Percentiles rank a stretch among this genome's conserved stretches.
phyloP scores from a whole-genome alignment of 2,329 filamentous ascomycete genomes.

The Taxawa tesnikishii region DNA sequence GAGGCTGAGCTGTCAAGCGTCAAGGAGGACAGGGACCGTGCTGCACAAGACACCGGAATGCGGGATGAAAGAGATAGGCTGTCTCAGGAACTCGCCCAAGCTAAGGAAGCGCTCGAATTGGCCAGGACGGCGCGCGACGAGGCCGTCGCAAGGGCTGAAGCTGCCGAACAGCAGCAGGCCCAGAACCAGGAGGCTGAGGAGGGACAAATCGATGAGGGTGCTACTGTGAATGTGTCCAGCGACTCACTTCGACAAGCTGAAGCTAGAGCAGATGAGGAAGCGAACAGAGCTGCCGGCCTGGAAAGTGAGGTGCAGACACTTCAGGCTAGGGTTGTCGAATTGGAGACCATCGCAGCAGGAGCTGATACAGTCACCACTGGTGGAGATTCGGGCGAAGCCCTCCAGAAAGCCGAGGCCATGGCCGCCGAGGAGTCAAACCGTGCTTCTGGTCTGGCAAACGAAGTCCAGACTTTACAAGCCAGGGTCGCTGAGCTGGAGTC shows the following conservation, averaged over 20 bases:
- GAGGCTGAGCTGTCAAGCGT: conserved; percentile 34
- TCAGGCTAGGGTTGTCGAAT: conserved; percentile 14
- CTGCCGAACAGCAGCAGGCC: conserved; percentile 15
- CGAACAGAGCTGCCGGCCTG: conserved; percentile 22
- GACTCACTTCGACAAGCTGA: conserved; percentile 27
- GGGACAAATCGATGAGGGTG: conserved; percentile 11
- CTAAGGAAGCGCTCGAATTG: conserved; percentile 43
- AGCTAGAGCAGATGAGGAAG: conserved; percentile 25
- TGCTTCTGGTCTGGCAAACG: conserved; percentile 20
- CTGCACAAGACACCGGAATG: no score
- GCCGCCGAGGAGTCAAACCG: conserved; percentile 25
- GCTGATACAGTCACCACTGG: conserved; percentile 18
- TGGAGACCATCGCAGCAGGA: no score
- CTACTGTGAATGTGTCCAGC: no score
- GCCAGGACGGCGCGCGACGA: conserved; percentile 54
- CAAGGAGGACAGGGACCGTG: conserved; percentile 54
- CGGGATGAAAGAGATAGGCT: conserved; percentile 51
- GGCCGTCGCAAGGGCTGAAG: conserved; percentile 33
- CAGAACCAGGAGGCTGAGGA: conserved; percentile 10
- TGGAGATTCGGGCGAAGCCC: conserved; percentile 19
- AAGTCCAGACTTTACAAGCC: conserved; percentile 42
- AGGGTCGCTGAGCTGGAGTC: conserved; percentile 52
- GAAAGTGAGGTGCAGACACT: conserved; percentile 15
- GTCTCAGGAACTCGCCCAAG: conserved; percentile 12
- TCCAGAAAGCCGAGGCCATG: conserved; percentile 29